phyloP scores from a whole-genome alignment of 2,329 filamentous ascomycete species.

The Penicillium sp. region DNA sequence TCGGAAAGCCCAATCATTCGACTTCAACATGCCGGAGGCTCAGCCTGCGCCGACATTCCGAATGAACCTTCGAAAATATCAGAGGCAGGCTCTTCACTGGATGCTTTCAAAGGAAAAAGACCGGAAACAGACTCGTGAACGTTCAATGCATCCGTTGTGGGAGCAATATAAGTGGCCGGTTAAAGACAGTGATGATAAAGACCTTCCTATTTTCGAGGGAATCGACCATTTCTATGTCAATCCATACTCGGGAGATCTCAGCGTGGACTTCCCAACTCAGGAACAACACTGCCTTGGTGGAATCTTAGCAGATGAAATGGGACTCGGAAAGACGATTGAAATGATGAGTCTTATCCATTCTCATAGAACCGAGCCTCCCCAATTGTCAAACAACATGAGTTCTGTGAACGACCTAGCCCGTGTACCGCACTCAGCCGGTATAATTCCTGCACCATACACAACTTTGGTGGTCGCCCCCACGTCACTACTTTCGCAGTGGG shows the following conservation, averaged over 20 bases:
- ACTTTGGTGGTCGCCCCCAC: constrained; percentile 96
- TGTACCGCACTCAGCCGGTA: constrained; percentile 56
- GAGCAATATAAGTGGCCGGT: constrained; percentile 90
- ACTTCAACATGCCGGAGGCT: constrained; percentile 85
- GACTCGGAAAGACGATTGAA: constrained; percentile 95
- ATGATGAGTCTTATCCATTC: constrained; percentile 93
- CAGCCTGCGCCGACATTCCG: constrained; percentile 79
- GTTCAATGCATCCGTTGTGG: constrained; percentile 95
- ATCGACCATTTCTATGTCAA: constrained; percentile 88
- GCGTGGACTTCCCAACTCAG: constrained; percentile 85
- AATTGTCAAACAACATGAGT: constrained; percentile 28
- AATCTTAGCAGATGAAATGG: constrained; percentile 94
- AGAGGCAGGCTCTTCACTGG: constrained; percentile 94
- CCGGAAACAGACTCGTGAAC: constrained; percentile 66
- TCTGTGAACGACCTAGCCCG: constrained; percentile 64
- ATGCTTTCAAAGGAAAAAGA: constrained; percentile 93
- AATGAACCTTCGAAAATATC: constrained; percentile 84
- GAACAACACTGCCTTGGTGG: constrained; percentile 94
- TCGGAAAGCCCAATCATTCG: constrained; percentile 93
- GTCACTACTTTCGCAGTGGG: constrained; percentile 95
- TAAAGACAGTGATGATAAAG: constrained; percentile 82
- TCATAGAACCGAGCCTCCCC: constrained; percentile 61
- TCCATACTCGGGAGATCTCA: constrained; percentile 92
- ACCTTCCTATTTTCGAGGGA: constrained; percentile 63
- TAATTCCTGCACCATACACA: constrained; percentile 76